These are phyloP conservation scores for Nannizziopsis arthrosporioides DNA, from an alignment of 2,329 filamentous ascomycete genomes.

Conservation along the genomic window DNA sequence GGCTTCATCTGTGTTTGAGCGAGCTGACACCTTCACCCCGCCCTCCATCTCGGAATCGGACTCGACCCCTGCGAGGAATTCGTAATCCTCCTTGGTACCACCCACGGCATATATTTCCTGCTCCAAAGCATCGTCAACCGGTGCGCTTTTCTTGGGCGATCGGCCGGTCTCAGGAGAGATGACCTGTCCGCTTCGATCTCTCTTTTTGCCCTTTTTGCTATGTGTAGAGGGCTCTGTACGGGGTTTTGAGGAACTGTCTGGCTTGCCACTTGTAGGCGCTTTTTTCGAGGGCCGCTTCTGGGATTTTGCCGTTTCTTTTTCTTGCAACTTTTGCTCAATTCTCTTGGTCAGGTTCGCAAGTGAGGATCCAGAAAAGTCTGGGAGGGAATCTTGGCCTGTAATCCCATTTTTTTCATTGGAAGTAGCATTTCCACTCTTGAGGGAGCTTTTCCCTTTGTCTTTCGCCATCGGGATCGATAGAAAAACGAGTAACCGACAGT, in stretches of 20 bases:
- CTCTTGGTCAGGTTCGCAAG: constrained; percentile 33
- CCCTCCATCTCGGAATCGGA: constrained; percentile 39
- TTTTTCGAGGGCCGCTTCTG: not conserved
- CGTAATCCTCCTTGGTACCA: constrained; percentile 40
- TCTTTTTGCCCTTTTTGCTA: constrained; percentile 28
- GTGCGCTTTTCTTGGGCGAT: constrained; percentile 13
- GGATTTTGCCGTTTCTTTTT: constrained; percentile 22
- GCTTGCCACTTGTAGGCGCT: constrained; percentile 19
- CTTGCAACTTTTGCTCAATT: constrained; percentile 32
- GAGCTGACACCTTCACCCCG: constrained; percentile 17
- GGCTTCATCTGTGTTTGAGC: constrained; percentile 17
- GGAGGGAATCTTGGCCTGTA: constrained; percentile 21
- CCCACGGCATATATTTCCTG: constrained; percentile 38
- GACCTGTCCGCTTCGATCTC: constrained; percentile 36
- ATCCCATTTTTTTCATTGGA: constrained; percentile 15
- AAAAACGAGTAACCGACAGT: not conserved
- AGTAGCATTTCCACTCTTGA: constrained; percentile 18
- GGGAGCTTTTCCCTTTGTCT: constrained; percentile 27
- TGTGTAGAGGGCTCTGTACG: constrained; percentile 21
- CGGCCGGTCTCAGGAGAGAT: constrained; percentile 27
- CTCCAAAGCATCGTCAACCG: constrained; percentile 26
- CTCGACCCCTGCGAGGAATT: constrained; percentile 34
- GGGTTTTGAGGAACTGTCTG: constrained; percentile 13
- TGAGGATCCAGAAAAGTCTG: constrained; percentile 29
- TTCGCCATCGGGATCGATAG: constrained; percentile 25